Evolutionary conservation across 768 basidiomycete species (phyloP).

Genomic region (Sporobolomyces roseus): DNA sequence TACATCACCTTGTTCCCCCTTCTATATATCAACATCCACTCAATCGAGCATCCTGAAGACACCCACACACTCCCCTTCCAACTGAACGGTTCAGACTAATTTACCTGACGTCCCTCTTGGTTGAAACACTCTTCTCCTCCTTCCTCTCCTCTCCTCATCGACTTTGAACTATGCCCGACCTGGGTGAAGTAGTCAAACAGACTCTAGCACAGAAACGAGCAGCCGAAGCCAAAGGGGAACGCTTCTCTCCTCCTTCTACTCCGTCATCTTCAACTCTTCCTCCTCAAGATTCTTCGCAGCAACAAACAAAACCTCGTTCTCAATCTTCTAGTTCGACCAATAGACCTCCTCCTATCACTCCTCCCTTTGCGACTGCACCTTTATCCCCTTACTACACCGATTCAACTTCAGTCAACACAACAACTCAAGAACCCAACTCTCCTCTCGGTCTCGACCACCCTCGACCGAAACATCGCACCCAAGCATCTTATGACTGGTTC

Average conservation of each 20-base stretch:
- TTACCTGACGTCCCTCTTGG: too few relatives aligned
- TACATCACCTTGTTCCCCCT: too few relatives aligned
- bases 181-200: conserved; percentile 21
- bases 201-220: neutral
- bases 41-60: too few relatives aligned
- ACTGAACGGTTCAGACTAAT: too few relatives aligned
- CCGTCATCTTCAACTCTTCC: neutral
- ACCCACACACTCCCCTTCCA: too few relatives aligned
- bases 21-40: too few relatives aligned
- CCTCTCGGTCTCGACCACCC: conserved; percentile 28
- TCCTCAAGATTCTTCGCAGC: neutral
- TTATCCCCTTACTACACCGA: neutral
- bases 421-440: neutral
- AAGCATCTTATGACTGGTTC: conserved; percentile 37
- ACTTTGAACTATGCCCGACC: conserved; percentile 19
- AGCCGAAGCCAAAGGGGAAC: conserved; percentile 1
- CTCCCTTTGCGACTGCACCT: neutral
- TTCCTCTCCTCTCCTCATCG: neutral
- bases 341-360: conserved; percentile 2
- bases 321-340: neutral
- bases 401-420: neutral
- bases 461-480: conserved; percentile 17
- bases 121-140: too few relatives aligned
- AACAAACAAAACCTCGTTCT: neutral
- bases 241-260: neutral